phyloP scores from a whole-genome alignment of 331 rosid genomes.

The Stylosanthes scabra region DNA sequence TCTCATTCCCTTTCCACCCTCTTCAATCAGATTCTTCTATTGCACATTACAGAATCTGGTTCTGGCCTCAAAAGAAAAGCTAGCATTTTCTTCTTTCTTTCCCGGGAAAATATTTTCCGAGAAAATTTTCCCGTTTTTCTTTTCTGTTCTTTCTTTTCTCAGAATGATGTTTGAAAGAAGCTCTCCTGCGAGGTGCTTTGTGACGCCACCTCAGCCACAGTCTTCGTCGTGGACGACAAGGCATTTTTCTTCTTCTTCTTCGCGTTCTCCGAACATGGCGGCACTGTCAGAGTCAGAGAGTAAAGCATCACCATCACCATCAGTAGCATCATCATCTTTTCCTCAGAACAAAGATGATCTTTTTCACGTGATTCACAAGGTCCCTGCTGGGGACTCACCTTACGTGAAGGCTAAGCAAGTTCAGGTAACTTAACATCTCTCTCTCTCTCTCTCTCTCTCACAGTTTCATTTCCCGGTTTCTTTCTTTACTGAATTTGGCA shows the following conservation, averaged over 20 bases:
- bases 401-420: constrained; percentile 94
- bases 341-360: constrained; percentile 44
- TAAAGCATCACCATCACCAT: constrained; percentile 51
- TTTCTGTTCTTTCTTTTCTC: constrained; percentile 30
- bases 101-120: constrained; percentile 21
- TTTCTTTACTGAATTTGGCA: neutral
- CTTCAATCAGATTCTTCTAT: constrained; percentile 9
- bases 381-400: constrained; percentile 92
- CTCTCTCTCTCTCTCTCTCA: neutral
- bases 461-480: neutral
- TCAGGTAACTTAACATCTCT: constrained; percentile 56
- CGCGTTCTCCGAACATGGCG: constrained; percentile 47
- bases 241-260: constrained; percentile 6
- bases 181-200: constrained; percentile 55
- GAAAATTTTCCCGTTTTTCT: neutral
- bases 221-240: constrained; percentile 42
- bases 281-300: constrained; percentile 73
- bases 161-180: constrained; percentile 49
- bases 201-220: constrained; percentile 48
- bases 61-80: no score
- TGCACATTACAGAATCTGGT: neutral
- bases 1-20: constrained; percentile 33
- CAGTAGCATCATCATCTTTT: constrained; percentile 11
- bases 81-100: neutral
- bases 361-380: constrained; percentile 79